Percentiles rank a stretch among this genome's conserved stretches.
Evolutionary conservation across 139 green algal species (phyloP).

Genomic region (Auxenochlorella pyrenoidosa): DNA sequence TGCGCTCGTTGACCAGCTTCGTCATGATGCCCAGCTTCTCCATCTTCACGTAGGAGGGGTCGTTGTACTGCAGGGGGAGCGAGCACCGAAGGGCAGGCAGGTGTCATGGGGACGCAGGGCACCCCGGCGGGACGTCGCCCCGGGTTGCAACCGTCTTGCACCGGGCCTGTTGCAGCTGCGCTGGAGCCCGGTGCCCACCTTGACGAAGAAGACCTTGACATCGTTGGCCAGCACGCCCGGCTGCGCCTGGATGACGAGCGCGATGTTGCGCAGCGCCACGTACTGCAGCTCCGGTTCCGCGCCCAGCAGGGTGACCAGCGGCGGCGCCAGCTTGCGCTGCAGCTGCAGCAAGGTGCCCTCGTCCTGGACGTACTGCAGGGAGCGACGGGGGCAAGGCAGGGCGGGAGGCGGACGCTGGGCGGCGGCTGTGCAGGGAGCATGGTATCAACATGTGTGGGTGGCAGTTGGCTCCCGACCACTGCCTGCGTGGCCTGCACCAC

Average conservation of each 20-base stretch:
- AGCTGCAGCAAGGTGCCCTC: slow-evolving; percentile 74
- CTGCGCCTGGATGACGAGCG: slow-evolving; percentile 92
- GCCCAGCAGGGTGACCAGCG: slow-evolving; percentile 96
- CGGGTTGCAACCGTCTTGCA: no score
- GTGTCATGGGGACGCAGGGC: no score
- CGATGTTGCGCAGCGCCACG: slow-evolving; percentile 98
- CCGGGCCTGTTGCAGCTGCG: neutral
- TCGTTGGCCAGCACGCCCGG: slow-evolving; percentile 88
- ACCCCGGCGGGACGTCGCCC: no score
- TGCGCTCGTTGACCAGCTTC: slow-evolving; percentile 86
- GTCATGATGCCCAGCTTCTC: slow-evolving; percentile 99
- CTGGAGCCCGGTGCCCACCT: no score
- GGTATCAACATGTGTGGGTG: neutral
- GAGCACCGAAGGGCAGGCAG: slow-evolving; percentile 68
- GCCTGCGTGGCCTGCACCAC: no score
- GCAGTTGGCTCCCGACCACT: no score
- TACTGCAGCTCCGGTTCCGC: slow-evolving; percentile 98
- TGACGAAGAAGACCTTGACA: slow-evolving; percentile 85
- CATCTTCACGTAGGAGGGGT: slow-evolving; percentile 99
- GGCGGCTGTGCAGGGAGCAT: no score
- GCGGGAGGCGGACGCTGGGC: no score
- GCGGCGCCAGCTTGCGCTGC: slow-evolving; percentile 94
- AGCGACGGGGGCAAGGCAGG: neutral
- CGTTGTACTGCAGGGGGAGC: slow-evolving; percentile 99
- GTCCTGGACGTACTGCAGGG: slow-evolving; percentile 53